These are phyloP conservation scores for Prorocentrum cordatum DNA, from an alignment of 169 alveolate species.

Conservation along the genomic window DNA sequence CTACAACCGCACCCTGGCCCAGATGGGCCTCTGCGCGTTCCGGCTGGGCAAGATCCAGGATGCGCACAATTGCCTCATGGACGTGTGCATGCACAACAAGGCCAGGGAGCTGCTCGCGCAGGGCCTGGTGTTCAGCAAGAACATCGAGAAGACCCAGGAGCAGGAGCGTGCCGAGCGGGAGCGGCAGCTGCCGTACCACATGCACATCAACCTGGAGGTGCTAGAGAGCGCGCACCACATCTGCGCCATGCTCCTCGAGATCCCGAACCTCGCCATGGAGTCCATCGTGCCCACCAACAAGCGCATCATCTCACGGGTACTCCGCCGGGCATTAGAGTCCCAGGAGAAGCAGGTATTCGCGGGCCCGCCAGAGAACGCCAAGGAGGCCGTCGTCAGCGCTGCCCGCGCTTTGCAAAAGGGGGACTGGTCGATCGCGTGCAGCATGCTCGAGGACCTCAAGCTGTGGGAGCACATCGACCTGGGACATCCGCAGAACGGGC, in stretches of 20 bases:
- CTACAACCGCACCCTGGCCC: slow-evolving; percentile 91
- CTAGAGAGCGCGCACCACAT: slow-evolving; percentile 66
- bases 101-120: slow-evolving; percentile 92
- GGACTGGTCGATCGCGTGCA: slow-evolving; percentile 33
- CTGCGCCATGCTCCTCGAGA: slow-evolving; percentile 75
- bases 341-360: slow-evolving; percentile 78
- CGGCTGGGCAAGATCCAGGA: slow-evolving; percentile 85
- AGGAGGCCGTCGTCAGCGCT: slow-evolving; percentile 88
- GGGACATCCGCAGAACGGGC: slow-evolving; percentile 74
- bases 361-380: slow-evolving; percentile 93
- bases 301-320: slow-evolving; percentile 33
- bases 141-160: slow-evolving; percentile 87
- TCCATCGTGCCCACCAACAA: slow-evolving; percentile 44
- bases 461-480: not conserved
- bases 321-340: not conserved
- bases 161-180: slow-evolving; percentile 93
- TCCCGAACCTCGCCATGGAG: slow-evolving; percentile 22
- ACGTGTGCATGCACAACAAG: slow-evolving; percentile 72
- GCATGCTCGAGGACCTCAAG: not conserved
- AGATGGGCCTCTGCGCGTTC: slow-evolving; percentile 94
- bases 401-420: slow-evolving; percentile 87
- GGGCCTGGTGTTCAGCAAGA: slow-evolving; percentile 80
- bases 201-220: slow-evolving; percentile 91
- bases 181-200: slow-evolving; percentile 91
- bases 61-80: slow-evolving; percentile 83